Conservation (phyloP, 148 eudicot species). For the Rhododendron kiyosumense region DNA sequence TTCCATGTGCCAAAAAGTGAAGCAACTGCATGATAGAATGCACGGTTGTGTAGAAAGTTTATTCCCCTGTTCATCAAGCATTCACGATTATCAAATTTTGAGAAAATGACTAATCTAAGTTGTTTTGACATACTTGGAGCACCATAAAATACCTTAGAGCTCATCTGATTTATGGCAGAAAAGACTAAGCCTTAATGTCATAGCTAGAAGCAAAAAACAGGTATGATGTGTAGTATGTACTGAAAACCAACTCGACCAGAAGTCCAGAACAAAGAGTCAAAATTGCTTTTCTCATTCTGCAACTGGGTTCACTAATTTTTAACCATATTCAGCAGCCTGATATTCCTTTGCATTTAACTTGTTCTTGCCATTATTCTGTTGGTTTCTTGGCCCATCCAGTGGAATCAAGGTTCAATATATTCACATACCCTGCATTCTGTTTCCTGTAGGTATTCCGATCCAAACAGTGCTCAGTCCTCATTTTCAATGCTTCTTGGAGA, state of each 20-base stretch:
- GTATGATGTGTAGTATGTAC: background rate
- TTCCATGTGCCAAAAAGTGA: background rate
- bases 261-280: background rate
- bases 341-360: background rate
- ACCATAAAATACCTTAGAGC: background rate
- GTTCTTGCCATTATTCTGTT: background rate
- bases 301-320: background rate
- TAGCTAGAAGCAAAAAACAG: background rate
- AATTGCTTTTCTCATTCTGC: background rate
- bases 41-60: background rate
- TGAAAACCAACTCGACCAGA: background rate
- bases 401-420: background rate
- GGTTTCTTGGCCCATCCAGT: background rate
- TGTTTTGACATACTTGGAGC: background rate
- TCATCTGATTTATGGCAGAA: background rate
- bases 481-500: slow-evolving; percentile 94
- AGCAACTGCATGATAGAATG: background rate
- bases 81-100: background rate
- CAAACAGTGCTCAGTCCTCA: slow-evolving; percentile 88
- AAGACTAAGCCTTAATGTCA: slow-evolving; percentile 1
- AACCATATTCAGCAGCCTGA: background rate
- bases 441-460: slow-evolving; percentile 64
- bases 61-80: background rate
- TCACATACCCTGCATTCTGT: background rate
- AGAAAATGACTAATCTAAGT: background rate